Evolutionary conservation across 768 basidiomycete genomes (phyloP), one percentile per base, ranked within the genome.

Genomic region (Panus rudis): DNA sequence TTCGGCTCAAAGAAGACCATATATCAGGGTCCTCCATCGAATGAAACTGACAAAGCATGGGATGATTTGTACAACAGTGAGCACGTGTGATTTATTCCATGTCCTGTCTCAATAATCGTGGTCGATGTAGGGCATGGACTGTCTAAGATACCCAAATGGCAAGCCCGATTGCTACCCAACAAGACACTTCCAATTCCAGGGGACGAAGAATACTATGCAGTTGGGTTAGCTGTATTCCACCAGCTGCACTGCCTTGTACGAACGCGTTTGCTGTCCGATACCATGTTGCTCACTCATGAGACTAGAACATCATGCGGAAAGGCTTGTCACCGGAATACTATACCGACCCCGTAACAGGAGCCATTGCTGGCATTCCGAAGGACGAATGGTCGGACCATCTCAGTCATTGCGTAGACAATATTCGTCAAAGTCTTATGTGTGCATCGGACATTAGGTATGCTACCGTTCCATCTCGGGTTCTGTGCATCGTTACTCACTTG

Each of bases 181-280:
- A 39, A 39, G 24, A 39, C 43, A 6, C n/a, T 39, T 7, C 25
- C 43, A 11, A 39, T 45, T 4, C 37, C 37, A 5, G 43, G 23
- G 6, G 27, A 39, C 20, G 14, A 20, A 17, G 37, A 32, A 35
- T 5, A 45, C 16, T 39, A 45, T 31, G 28, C 37, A 20, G 21
- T 45, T 3, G 27, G 10, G 14, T 25, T 45, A 11, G 22, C 43
- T 14, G 43, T 45, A 10, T 45, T 45, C 37, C 43, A 45, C 23
- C 43, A 45, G 28, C 37, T 45, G 24, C 43, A 45, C 26, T 45
- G 43, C 22, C 26, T 45, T 12, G 43, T 45, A 8, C 38, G 37
- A 39, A 5, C 14, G 14, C 6, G 22, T 28, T 37, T 17, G 28
- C n/a, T 30, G 10, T 10, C 10, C 28, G 28, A 30, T 10, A 30